phyloP scores from a whole-genome alignment of 805 yeast species.

The Nakazawaea holstii region DNA sequence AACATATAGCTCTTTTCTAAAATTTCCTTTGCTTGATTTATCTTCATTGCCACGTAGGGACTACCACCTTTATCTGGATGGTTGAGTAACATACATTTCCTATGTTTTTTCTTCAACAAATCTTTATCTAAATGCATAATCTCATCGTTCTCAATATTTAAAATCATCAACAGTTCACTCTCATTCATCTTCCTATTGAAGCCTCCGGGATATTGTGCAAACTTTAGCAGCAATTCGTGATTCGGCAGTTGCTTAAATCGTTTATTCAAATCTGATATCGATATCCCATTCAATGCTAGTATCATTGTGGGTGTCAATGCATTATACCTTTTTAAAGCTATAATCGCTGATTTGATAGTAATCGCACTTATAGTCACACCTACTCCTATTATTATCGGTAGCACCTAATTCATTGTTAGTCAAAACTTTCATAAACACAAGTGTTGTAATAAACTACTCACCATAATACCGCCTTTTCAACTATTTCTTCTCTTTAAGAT shows the following conservation, averaged over 20 bases:
- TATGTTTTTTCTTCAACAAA: conserved; percentile 63
- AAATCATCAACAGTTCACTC: conserved; percentile 60
- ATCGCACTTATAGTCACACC: conserved; percentile 49
- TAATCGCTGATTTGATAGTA: conserved; percentile 34
- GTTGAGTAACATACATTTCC: conserved; percentile 71
- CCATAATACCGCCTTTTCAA: neutral
- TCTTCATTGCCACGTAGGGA: conserved; percentile 73
- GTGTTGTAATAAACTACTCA: neutral
- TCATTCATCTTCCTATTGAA: conserved; percentile 64
- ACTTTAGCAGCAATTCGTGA: conserved; percentile 20
- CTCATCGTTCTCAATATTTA: conserved; percentile 53
- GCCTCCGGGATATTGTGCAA: conserved; percentile 49
- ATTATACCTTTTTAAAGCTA: conserved; percentile 25
- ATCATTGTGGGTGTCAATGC: conserved; percentile 30
- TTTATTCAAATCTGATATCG: conserved; percentile 8
- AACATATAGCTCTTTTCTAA: conserved; percentile 58
- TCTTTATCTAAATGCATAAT: conserved; percentile 42
- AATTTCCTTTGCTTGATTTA: conserved; percentile 80
- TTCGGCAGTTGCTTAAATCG: conserved; percentile 11
- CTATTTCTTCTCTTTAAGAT: neutral
- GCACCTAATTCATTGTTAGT: conserved; percentile 23
- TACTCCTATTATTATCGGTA: conserved; percentile 49
- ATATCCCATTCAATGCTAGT: conserved; percentile 34
- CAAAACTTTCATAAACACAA: neutral
- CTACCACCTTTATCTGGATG: conserved; percentile 93